Evolutionary conservation across 176 grass and related monocot genomes (phyloP), one percentile per base, ranked within the genome.

Genomic region (Rhynchospora tenuis): DNA sequence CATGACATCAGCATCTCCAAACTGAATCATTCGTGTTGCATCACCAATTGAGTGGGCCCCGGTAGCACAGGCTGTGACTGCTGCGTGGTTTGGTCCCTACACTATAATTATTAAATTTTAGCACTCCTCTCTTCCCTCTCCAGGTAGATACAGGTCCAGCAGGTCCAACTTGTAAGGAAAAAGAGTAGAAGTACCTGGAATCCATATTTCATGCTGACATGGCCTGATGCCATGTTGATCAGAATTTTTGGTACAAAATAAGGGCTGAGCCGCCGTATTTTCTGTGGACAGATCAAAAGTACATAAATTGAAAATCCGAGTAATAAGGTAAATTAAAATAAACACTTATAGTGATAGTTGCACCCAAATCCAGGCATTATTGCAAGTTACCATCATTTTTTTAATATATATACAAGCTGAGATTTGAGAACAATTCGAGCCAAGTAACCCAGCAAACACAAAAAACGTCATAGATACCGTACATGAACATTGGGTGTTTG

Each of bases 1-100:
- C 92, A 98, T 98, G 67, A 94, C 92, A 86, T 98, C 95, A 5
- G 95, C 95, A 87, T 98, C 95, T 90, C 95, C 95, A 87, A 94
- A 98, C 79, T 94, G 92, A 88, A 98, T 94, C 95, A 94, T 94
- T 22, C 95, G 72, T 50, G 90, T 91, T 47, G 95, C 95, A 84
- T 98, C 95, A 27, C 95, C 95, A 80, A 98, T 98, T 29, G 89
- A 98, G 86, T 98, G 95, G 60, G 95, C 92, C 46, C 95, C 95
- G 71, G 92, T 93, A 27, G 95, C 95, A 77, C 95, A 98, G 79
- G 95, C 95, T 88, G 95, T 94, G 84, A 94, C 90, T 56, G 87
- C 95, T 89, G 95, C 95, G 93, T 98, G 95, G 58, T 94, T 98
- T 85, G 95, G 95, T 75, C 95, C 95, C 95, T 98, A 88, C 44